A percentile compares a stretch with the other conserved stretches of the same genome.
phyloP scores from a whole-genome alignment of 73 alveolate species.

The Tetrahymena malaccensis region DNA sequence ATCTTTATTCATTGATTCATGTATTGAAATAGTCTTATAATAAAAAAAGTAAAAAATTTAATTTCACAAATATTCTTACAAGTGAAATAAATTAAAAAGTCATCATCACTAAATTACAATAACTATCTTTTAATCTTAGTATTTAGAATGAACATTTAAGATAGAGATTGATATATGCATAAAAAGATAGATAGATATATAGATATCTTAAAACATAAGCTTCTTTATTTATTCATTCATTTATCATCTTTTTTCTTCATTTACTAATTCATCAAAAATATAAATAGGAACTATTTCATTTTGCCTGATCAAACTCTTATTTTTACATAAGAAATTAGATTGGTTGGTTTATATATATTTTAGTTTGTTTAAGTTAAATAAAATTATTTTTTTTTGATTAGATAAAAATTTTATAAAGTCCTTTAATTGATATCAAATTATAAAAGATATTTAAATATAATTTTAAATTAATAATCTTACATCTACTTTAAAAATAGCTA shows the following conservation, averaged over 20 bases:
- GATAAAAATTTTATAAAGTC: no score
- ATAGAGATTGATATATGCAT: no score
- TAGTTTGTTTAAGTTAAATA: background rate
- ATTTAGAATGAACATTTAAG: no score
- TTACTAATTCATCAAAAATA: background rate
- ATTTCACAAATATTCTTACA: background rate
- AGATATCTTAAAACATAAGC: no score
- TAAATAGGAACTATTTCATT: background rate
- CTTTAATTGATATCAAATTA: no score
- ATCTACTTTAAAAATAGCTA: no score
- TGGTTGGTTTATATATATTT: background rate
- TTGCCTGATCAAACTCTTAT: background rate
- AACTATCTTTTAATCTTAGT: background rate
- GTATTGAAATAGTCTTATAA: background rate
- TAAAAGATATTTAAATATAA: no score
- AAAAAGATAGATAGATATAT: background rate
- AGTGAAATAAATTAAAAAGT: no score
- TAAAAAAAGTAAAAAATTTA: background rate
- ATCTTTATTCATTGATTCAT: background rate
- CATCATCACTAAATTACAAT: background rate
- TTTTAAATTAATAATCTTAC: no score
- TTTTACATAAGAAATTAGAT: no score
- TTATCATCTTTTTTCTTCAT: background rate
- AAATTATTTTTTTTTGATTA: no score
- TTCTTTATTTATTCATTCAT: no score